Percentiles rank a stretch among this genome's conserved stretches.
phyloP scores from a whole-genome alignment of 1,284 basidiomycete species.

The Cutaneotrichosporon cutaneum region DNA sequence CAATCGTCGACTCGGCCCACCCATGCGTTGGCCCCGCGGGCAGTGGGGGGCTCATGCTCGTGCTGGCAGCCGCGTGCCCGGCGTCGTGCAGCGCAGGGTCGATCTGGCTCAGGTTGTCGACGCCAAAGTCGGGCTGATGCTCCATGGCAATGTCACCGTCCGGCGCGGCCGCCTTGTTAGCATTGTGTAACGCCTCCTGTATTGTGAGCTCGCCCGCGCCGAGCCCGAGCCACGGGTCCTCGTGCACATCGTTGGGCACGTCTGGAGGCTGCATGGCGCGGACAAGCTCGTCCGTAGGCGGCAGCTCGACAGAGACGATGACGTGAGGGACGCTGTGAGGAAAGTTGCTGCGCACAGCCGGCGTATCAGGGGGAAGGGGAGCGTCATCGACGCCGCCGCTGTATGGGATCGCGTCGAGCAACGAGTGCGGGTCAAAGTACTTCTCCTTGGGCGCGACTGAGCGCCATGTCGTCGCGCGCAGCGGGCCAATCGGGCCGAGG shows the following conservation, averaged over 20 bases:
- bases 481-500: constrained; percentile 81
- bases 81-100: constrained; percentile 9
- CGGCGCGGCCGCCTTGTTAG: constrained; percentile 14
- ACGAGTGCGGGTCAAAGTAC: constrained; percentile 23
- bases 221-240: constrained; percentile 20
- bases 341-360: constrained; percentile 33
- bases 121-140: constrained; percentile 11
- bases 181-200: constrained; percentile 33
- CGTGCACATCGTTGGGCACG: background rate
- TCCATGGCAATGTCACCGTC: background rate
- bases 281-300: constrained; percentile 33
- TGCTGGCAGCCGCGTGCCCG: background rate
- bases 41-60: background rate
- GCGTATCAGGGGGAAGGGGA: constrained; percentile 16
- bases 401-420: constrained; percentile 26
- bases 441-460: constrained; percentile 37
- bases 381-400: constrained; percentile 8
- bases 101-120: constrained; percentile 7
- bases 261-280: constrained; percentile 26
- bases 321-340: constrained; percentile 38
- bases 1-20: constrained; percentile 10
- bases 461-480: constrained; percentile 54
- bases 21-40: background rate
- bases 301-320: constrained; percentile 42
- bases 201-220: constrained; percentile 32